Percentiles rank a stretch among this genome's conserved stretches.
phyloP scores from a whole-genome alignment of 2,329 filamentous ascomycete species.

The Aspergillus amoenus region DNA sequence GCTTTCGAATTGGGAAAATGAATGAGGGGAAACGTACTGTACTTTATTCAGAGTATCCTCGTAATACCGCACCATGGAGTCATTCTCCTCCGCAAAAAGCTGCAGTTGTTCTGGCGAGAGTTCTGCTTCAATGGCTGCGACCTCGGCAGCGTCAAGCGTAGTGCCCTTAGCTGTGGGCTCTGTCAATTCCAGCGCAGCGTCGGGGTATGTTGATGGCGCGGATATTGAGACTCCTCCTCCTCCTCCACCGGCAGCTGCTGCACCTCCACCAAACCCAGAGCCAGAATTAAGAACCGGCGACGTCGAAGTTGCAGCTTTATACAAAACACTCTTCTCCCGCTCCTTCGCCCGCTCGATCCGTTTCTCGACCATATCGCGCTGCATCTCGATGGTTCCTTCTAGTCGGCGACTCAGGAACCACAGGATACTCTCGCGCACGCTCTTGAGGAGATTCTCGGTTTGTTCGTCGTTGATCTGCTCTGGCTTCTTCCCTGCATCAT shows the following conservation, averaged over 20 bases:
- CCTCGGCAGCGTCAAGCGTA: conserved; percentile 31
- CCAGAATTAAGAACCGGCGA: conserved; percentile 5
- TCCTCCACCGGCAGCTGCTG: background rate
- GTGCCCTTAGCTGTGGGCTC: background rate
- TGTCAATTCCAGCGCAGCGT: background rate
- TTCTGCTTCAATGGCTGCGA: conserved; percentile 52
- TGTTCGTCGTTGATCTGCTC: conserved; percentile 75
- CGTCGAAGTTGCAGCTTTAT: conserved; percentile 52
- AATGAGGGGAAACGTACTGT: conserved; percentile 59
- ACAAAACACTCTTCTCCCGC: conserved; percentile 81
- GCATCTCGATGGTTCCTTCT: conserved; percentile 72
- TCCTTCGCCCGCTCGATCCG: conserved; percentile 81
- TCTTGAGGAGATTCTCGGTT: conserved; percentile 62
- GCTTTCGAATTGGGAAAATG: background rate
- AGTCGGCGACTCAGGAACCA: conserved; percentile 77
- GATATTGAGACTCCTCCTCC: background rate
- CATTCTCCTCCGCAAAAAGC: conserved; percentile 90
- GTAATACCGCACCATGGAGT: conserved; percentile 88
- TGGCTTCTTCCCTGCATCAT: conserved; percentile 55
- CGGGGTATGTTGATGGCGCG: conserved; percentile 4
- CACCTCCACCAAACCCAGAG: conserved; percentile 7
- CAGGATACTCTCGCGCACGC: conserved; percentile 77
- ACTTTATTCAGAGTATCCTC: conserved; percentile 94
- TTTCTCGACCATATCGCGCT: conserved; percentile 91
- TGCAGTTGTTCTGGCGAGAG: conserved; percentile 84